A percentile compares a stretch with the other conserved stretches of the same genome.
phyloP scores from a whole-genome alignment of 441 rosid species.

The Populus trichocarpa region DNA sequence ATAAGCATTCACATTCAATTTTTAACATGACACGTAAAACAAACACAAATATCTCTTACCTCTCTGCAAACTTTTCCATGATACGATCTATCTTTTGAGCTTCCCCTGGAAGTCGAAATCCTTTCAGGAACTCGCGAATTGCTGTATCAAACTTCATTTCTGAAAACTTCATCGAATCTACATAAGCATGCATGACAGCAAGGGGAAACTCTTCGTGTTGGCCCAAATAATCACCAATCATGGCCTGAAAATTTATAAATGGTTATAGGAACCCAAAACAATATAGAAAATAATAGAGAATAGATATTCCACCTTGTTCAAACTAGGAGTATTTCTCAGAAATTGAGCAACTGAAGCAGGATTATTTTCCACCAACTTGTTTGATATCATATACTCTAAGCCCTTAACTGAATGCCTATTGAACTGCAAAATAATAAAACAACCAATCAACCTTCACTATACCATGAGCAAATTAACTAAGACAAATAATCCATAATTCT shows the following conservation, averaged over 20 bases:
- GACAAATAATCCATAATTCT: not conserved
- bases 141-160: slow-evolving; percentile 89
- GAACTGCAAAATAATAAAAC: slow-evolving; percentile 63
- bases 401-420: slow-evolving; percentile 88
- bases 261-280: slow-evolving; percentile 31
- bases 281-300: slow-evolving; percentile 17
- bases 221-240: slow-evolving; percentile 98
- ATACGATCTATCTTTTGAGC: slow-evolving; percentile 99
- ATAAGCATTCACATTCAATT: not conserved
- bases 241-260: slow-evolving; percentile 62
- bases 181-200: slow-evolving; percentile 98
- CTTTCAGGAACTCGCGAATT: slow-evolving; percentile 93
- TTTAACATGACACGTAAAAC: not conserved
- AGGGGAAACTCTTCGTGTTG: slow-evolving; percentile 98
- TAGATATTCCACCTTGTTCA: slow-evolving; percentile 70
- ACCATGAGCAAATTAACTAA: not conserved
- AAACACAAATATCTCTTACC: slow-evolving; percentile 39
- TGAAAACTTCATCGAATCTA: slow-evolving; percentile 91
- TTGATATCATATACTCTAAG: slow-evolving; percentile 67
- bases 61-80: slow-evolving; percentile 99
- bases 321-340: slow-evolving; percentile 66
- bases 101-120: slow-evolving; percentile 99
- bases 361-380: slow-evolving; percentile 79
- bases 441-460: slow-evolving; percentile 18
- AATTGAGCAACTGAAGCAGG: slow-evolving; percentile 90